Base-by-base conservation (phyloP, 164 flowering plant species). In the Nymphaea colorata region DNA sequence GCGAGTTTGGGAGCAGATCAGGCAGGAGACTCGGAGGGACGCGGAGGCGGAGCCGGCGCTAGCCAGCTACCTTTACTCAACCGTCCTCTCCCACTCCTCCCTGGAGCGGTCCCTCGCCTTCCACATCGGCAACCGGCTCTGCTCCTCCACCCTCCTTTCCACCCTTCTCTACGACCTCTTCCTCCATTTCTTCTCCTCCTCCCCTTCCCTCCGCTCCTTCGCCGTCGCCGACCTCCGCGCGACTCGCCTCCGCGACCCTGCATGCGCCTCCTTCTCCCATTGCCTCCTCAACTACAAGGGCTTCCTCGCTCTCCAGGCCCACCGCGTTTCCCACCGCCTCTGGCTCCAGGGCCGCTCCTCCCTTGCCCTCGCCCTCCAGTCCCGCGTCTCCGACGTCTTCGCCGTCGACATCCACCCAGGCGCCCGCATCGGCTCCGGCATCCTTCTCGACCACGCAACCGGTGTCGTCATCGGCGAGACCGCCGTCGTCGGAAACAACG, bases 251-350 rank as follows among this genome's bases (percentile, higher is more conserved):
- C 90, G 94, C 7, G 96, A 90, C 74, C 94, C 96, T 2, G 96
- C 96, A 42, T 90, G 96, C 72, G 77, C 79, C 44, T 88, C 94
- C 64, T 90, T 82, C 80, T 82, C 92, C 47, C 92, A 90, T 71
- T 90, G 96, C 77, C 82, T 90, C 70, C 86, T 90, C 68, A 88
- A 90, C 68, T 90, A 86, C 85, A 90, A 90, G 71, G 96, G 96
- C 44, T 89, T 89, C 79, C 82, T 89, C 42, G 91, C 94, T 43
- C 81, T 85, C 70, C 77, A 86, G 83, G 85, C 88, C 6, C 87
- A 86, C 41, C 67, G 90, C 43, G 83, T 84, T 43, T 79, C 88
- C 0, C 86, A 86, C 76, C 75, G 70, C 74, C 84, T 86, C 43
- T 86, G 90, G 90, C 66, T 17, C 11, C 80, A 86, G 66, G 69